Conservation (phyloP, 1,139 yeast genomes). For the Diutina mesorugosa region DNA sequence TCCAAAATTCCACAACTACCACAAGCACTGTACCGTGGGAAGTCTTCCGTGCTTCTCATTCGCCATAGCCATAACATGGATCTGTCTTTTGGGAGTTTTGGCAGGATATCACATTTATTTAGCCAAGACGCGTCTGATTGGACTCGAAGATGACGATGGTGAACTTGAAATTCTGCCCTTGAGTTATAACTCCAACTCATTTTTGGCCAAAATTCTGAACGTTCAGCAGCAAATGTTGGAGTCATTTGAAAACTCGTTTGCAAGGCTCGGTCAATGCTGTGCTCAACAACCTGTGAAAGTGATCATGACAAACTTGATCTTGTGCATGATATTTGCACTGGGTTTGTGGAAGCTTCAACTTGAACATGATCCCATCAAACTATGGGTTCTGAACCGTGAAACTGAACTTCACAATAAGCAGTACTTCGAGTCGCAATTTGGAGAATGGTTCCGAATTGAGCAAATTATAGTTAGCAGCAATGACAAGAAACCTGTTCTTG, state of each 20-base stretch:
- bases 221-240: not conserved
- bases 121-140: conserved; percentile 7
- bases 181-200: not conserved
- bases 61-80: conserved; percentile 41
- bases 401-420: conserved; percentile 56
- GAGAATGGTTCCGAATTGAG: conserved; percentile 85
- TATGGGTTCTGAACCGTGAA: conserved; percentile 87
- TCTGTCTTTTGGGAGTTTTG: conserved; percentile 19
- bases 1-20: conserved; percentile 24
- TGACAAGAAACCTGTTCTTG: conserved; percentile 38
- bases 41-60: conserved; percentile 65
- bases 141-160: conserved; percentile 5
- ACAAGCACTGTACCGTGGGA: conserved; percentile 41
- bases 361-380: conserved; percentile 67
- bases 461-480: conserved; percentile 70
- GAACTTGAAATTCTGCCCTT: conserved; percentile 7
- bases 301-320: conserved; percentile 28
- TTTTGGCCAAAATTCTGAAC: not conserved
- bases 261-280: conserved; percentile 36
- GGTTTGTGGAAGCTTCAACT: conserved; percentile 44
- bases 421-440: conserved; percentile 69
- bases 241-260: not conserved
- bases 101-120: conserved; percentile 26
- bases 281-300: conserved; percentile 46
- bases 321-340: conserved; percentile 34